Evolutionary conservation across 140 eudicot species (phyloP).

Genomic region (Flaveria floridana): DNA sequence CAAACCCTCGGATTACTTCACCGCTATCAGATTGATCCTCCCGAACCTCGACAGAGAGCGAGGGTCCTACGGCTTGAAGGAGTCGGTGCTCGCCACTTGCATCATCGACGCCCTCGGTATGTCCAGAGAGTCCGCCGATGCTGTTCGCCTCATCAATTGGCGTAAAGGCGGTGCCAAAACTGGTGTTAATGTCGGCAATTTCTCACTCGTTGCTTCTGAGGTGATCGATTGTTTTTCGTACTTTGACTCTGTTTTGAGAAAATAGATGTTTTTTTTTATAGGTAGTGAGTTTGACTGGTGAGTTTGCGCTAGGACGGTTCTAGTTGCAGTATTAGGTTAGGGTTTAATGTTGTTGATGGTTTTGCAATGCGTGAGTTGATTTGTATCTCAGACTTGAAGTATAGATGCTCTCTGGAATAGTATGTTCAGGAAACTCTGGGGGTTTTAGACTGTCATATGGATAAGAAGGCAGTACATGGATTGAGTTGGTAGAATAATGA

Average conservation of each 20-base stretch:
- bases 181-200: constrained; percentile 79
- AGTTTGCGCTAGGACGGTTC: background rate
- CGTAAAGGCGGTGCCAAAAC: constrained; percentile 91
- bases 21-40: constrained; percentile 67
- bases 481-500: too few species aligned
- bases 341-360: background rate
- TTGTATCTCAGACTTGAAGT: too few species aligned
- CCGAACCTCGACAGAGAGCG: constrained; percentile 89
- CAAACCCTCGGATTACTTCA: constrained; percentile 64
- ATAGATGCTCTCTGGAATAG: too few species aligned
- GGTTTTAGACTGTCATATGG: too few species aligned
- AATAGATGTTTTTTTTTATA: background rate
- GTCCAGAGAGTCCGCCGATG: constrained; percentile 80
- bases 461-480: too few species aligned
- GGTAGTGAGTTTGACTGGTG: background rate
- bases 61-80: constrained; percentile 86
- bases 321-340: background rate
- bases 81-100: constrained; percentile 84
- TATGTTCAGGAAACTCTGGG: too few species aligned
- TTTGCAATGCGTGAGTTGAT: too few species aligned
- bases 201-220: constrained; percentile 80
- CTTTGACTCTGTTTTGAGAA: background rate
- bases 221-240: constrained; percentile 27
- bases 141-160: constrained; percentile 87
- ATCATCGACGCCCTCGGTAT: constrained; percentile 86